A percentile compares a stretch with the other conserved stretches of the same genome.
Conservation (phyloP, 2,329 filamentous ascomycete species). For the Pseudocercospora fijiensis region DNA sequence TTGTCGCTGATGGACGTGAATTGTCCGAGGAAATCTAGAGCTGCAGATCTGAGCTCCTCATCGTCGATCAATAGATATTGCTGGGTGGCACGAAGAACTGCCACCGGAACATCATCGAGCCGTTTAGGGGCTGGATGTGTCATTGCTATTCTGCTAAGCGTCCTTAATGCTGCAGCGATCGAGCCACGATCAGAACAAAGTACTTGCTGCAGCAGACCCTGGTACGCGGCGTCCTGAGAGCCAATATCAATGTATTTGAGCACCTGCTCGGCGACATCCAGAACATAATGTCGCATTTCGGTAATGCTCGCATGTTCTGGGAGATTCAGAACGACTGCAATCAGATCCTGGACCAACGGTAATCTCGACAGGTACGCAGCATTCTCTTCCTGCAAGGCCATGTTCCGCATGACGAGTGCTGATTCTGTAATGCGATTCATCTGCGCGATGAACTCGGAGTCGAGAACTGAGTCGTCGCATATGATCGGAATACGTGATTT, state of each 20-base stretch:
- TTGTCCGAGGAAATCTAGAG: constrained; percentile 92
- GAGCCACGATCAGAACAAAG: constrained; percentile 70
- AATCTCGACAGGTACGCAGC: constrained; percentile 76
- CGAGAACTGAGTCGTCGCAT: constrained; percentile 67
- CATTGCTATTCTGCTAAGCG: constrained; percentile 84
- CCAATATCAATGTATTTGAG: constrained; percentile 76
- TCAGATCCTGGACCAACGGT: constrained; percentile 72
- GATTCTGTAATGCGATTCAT: constrained; percentile 82
- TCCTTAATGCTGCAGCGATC: constrained; percentile 75
- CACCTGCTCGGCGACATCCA: constrained; percentile 89
- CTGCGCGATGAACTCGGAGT: constrained; percentile 66
- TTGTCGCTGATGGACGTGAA: constrained; percentile 86
- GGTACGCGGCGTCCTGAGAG: constrained; percentile 74
- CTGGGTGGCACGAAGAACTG: constrained; percentile 65
- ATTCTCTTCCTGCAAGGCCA: constrained; percentile 91
- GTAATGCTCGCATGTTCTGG: constrained; percentile 69
- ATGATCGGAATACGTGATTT: constrained; percentile 57
- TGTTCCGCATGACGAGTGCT: constrained; percentile 84
- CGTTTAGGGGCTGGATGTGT: constrained; percentile 76
- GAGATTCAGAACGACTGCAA: constrained; percentile 78
- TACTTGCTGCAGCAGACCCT: constrained; percentile 61
- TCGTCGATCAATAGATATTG: constrained; percentile 80
- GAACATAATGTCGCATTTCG: constrained; percentile 84
- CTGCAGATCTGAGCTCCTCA: constrained; percentile 83
- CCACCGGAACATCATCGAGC: constrained; percentile 67